These are phyloP conservation scores for Fusarium bactridioides DNA, from an alignment of 2,329 filamentous ascomycete genomes.

Conservation along the genomic window DNA sequence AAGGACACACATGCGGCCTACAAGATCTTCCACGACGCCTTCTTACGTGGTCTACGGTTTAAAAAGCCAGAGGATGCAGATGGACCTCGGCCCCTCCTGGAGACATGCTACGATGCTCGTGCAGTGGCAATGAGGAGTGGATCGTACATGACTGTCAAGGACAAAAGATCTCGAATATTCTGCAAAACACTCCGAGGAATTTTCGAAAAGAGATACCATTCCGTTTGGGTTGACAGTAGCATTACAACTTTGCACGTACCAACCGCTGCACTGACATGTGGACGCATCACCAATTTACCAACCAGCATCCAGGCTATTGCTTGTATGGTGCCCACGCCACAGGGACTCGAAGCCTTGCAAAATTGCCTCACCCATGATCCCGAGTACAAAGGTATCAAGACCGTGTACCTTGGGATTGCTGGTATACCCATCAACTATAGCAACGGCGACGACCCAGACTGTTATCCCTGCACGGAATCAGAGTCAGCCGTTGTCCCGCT, in stretches of 20 bases:
- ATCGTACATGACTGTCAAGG: neutral
- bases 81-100: neutral
- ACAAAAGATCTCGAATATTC: neutral
- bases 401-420: neutral
- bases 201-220: neutral
- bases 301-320: neutral
- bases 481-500: neutral
- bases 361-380: neutral
- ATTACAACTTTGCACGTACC: neutral
- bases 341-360: neutral
- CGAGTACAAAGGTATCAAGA: neutral
- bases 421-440: neutral
- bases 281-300: neutral
- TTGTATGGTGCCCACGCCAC: neutral
- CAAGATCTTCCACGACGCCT: neutral
- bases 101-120: neutral
- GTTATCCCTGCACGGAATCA: neutral
- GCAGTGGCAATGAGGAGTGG: neutral
- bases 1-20: neutral
- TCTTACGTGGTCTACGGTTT: neutral
- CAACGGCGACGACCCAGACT: neutral
- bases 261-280: neutral
- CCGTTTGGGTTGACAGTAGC: neutral
- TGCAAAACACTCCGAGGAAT: too few species aligned
- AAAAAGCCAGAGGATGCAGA: neutral